A percentile compares a stretch with the other conserved stretches of the same genome.
Conservation (phyloP, 148 eudicot species). For the Chenopodium formosanum region DNA sequence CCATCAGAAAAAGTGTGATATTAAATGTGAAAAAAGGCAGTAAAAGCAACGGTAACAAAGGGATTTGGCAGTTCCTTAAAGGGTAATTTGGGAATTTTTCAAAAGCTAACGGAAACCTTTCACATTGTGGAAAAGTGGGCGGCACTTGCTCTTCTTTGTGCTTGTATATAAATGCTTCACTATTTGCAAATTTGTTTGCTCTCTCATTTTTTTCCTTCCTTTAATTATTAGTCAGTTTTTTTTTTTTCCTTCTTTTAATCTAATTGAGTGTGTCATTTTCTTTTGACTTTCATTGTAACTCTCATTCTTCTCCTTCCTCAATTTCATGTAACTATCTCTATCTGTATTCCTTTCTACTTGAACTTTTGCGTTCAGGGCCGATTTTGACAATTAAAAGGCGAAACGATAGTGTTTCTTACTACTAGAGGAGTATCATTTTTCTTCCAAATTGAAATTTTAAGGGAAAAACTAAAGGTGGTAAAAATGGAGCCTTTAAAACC, state of each 20-base stretch:
- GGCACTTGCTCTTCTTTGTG: constrained; percentile 1
- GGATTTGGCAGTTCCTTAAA: constrained; percentile 56
- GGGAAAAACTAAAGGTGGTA: no score
- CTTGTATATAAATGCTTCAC: constrained; percentile 1
- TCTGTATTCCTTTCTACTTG: no score
- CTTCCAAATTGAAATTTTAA: no score
- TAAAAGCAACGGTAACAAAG: constrained; percentile 70
- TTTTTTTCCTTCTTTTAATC: neutral
- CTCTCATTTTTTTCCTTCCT: constrained; percentile 1
- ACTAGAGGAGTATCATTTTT: no score
- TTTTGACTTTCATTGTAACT: no score
- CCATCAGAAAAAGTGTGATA: neutral
- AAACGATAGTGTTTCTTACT: no score
- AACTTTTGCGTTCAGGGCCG: no score
- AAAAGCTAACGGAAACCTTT: constrained; percentile 56
- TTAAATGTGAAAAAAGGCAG: neutral
- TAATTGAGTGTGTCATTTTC: neutral
- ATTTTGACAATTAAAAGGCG: neutral
- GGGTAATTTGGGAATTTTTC: constrained; percentile 56
- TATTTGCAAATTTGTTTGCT: neutral
- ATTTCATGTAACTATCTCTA: no score
- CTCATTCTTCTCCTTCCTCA: no score
- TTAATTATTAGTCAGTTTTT: neutral
- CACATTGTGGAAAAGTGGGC: constrained; percentile 33
- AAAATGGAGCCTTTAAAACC: constrained; percentile 66